Conservation (phyloP, 129 eudicot species). For the Chrysanthemum seticuspe region DNA sequence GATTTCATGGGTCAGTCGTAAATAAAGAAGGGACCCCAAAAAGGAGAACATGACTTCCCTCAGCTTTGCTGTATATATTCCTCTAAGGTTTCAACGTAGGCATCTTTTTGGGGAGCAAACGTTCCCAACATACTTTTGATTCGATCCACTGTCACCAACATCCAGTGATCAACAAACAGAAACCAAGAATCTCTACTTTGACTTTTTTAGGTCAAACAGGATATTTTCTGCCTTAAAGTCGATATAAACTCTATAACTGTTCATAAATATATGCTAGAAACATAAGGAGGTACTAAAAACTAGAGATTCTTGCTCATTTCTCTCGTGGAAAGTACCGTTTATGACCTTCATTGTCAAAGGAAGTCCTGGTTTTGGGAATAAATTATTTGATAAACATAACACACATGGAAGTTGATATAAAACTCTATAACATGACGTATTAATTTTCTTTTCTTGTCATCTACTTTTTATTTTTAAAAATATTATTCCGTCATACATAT, state of each 20-base stretch:
- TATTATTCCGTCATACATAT: not conserved
- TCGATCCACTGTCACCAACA: conserved; percentile 63
- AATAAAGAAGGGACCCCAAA: conserved; percentile 8
- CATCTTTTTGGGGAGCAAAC: conserved; percentile 77
- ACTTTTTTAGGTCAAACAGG: conserved; percentile 18
- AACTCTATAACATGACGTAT: no score
- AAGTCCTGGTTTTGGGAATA: not conserved
- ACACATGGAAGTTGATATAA: not conserved
- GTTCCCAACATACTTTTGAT: conserved; percentile 84
- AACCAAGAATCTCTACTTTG: conserved; percentile 20
- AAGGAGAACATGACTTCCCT: conserved; percentile 32
- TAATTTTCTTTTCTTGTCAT: no score
- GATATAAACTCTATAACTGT: not conserved
- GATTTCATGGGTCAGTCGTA: not conserved
- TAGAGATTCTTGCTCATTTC: not conserved
- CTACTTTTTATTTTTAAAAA: no score
- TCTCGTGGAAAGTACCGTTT: not conserved
- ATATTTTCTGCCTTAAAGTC: not conserved
- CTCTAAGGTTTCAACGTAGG: conserved; percentile 75
- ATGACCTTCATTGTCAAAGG: conserved; percentile 9
- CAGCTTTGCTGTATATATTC: conserved; percentile 74
- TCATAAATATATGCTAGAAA: not conserved
- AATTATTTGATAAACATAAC: not conserved
- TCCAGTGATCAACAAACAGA: not conserved
- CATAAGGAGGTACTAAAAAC: not conserved